Evolutionary conservation across 2,329 filamentous ascomycete species (phyloP).

Genomic region (Fusarium irregulare): DNA sequence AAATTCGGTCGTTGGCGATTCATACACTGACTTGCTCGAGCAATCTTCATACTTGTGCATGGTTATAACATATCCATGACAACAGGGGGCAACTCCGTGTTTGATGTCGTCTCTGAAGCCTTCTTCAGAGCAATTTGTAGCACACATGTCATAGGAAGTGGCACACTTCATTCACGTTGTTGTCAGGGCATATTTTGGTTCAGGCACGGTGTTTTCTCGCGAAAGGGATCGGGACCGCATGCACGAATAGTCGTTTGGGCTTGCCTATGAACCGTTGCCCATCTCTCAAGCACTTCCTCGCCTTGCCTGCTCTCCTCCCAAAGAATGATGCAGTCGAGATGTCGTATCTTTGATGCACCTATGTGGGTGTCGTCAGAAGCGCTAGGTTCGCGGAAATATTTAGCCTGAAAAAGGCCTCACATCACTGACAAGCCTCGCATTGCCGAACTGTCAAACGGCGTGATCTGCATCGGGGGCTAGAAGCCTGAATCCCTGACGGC

Average conservation of each 20-base stretch:
- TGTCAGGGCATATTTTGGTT: background rate
- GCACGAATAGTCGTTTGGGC: background rate
- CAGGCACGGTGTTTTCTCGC: background rate
- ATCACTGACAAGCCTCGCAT: constrained; percentile 29
- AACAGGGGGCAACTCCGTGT: background rate
- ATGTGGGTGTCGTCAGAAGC: background rate
- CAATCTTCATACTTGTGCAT: background rate
- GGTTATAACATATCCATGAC: background rate
- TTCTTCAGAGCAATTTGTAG: too few species aligned
- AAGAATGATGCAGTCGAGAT: background rate
- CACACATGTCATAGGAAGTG: background rate
- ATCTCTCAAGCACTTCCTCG: background rate
- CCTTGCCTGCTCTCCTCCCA: background rate
- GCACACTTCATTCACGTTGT: background rate
- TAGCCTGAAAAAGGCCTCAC: constrained; percentile 25
- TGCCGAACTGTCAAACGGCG: constrained; percentile 48
- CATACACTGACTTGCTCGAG: background rate
- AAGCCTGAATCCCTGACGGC: constrained; percentile 44
- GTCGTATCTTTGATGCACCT: background rate
- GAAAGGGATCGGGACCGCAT: background rate
- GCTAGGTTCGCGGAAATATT: constrained; percentile 12
- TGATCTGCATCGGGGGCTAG: constrained; percentile 48
- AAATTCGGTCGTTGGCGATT: background rate
- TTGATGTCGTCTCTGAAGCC: background rate
- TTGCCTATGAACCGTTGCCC: background rate